Evolutionary conservation across 2,329 filamentous ascomycete species (phyloP), one percentile per base, ranked within the genome.

Genomic region (Fusarium nygamai): DNA sequence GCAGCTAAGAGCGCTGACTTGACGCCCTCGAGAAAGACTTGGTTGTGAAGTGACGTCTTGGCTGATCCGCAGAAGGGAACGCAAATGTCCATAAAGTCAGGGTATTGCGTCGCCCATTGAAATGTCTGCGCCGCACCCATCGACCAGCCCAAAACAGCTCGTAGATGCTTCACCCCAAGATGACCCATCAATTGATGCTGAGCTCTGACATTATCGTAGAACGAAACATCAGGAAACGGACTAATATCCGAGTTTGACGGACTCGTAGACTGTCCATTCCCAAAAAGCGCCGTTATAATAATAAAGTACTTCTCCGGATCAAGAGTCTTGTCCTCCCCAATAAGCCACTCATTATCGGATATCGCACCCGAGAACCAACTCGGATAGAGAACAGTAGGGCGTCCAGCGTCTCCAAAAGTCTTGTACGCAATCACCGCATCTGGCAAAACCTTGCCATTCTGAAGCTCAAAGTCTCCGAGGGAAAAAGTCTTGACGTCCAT

Each of bases 391-490:
- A 95, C 89, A 6, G 90, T 90, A 13, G 93, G 92, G 11, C 84
- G 85, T 0, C 84, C 86, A 0, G 88, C 80, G 64, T 91, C 85
- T 27, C 93, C 93, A 74, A 93, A 92, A 0, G 93, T 94, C 81
- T 93, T 94, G 85, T 94, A 96, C 22, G 93, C 92, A 61, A 96
- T 90, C 77, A 89, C 88, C 4, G 93, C 93, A 74, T 89, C 81
- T 4, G 88, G 86, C 24, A 95, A 86, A 11, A 83, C 85, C n/a
- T 85, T 85, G 44, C 92, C 92, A 33, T 87, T 90, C 77, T 92
- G 88, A 6, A 95, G 88, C 69, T 87, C 83, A 84, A 92, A 93
- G 81, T 92, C 87, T 24, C 92, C 92, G 0, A 94, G 85, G 31
- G 86, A 81, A 78, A 87, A 92, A 9, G 47, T 74, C 20, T 75